phyloP scores from a whole-genome alignment of 768 basidiomycete species.

The Pseudohyphozyma bogoriensis region DNA sequence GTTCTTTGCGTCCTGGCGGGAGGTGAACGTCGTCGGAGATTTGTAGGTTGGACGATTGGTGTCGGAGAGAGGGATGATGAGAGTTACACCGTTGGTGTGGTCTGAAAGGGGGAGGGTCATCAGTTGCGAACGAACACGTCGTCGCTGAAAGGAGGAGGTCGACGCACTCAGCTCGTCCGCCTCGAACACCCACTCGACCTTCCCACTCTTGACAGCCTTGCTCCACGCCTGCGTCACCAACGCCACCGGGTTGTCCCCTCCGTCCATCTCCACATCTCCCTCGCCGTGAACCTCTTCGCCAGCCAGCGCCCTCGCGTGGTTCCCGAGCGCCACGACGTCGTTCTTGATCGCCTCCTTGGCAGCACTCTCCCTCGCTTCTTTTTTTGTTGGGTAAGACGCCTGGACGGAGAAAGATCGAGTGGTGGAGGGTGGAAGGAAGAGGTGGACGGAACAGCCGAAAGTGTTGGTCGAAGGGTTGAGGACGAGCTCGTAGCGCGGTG shows the following conservation, averaged over 20 bases:
- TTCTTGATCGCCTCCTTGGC: background rate
- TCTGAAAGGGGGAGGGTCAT: background rate
- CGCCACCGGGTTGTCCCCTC: constrained; percentile 5
- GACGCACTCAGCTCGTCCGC: constrained; percentile 10
- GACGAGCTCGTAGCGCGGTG: background rate
- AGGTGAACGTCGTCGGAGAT: background rate
- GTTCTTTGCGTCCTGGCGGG: constrained; percentile 3
- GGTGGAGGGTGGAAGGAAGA: constrained; percentile 2
- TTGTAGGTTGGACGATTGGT: background rate
- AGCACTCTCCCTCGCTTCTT: background rate
- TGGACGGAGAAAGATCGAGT: constrained; percentile 1
- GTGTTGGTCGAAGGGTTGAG: background rate
- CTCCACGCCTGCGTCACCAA: background rate
- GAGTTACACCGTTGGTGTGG: constrained; percentile 2
- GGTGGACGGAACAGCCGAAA: constrained; percentile 11
- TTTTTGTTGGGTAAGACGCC: background rate
- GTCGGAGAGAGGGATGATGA: constrained; percentile 2
- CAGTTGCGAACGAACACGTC: background rate
- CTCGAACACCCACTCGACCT: no score
- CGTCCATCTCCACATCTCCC: background rate
- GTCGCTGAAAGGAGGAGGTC: background rate
- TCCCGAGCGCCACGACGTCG: background rate
- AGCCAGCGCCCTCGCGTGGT: background rate
- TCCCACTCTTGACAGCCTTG: no score
- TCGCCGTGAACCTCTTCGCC: background rate